A percentile compares a stretch with the other conserved stretches of the same genome.
Conservation (phyloP, 345 rosid species). For the Hibiscus syriacus region DNA sequence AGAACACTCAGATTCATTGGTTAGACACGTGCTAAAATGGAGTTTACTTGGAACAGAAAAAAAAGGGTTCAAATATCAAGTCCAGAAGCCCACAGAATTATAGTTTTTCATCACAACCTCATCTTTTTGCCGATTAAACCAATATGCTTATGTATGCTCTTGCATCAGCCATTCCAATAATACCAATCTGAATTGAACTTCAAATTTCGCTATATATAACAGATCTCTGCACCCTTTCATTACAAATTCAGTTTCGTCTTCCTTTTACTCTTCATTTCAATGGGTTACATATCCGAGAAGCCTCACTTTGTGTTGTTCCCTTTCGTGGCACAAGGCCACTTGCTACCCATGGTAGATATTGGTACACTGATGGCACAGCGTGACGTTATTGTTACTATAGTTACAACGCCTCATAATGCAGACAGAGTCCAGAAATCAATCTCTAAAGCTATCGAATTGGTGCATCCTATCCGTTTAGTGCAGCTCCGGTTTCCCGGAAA, state of each 20-base stretch:
- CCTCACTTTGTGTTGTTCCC: slow-evolving; percentile 44
- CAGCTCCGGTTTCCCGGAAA: slow-evolving; percentile 19
- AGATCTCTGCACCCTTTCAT: neutral
- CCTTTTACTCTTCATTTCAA: neutral
- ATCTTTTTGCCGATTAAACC: neutral
- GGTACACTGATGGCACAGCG: slow-evolving; percentile 40
- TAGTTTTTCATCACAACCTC: too few species aligned
- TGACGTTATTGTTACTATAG: slow-evolving; percentile 29
- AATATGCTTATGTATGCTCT: neutral
- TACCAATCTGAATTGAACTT: neutral
- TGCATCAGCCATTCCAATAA: neutral
- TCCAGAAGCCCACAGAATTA: too few species aligned
- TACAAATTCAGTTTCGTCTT: neutral
- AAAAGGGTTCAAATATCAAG: too few species aligned
- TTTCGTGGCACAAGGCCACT: slow-evolving; percentile 52
- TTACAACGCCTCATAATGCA: slow-evolving; percentile 38
- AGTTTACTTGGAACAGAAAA: too few species aligned
- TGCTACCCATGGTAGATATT: slow-evolving; percentile 45
- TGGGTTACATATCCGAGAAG: neutral
- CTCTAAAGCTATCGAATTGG: slow-evolving; percentile 5
- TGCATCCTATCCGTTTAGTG: slow-evolving; percentile 16
- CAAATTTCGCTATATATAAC: neutral
- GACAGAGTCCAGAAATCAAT: slow-evolving; percentile 12
- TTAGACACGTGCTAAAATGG: too few species aligned
- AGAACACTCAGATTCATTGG: too few species aligned